Percentiles rank a stretch among this genome's conserved stretches.
Evolutionary conservation across 176 grass and related monocot species (phyloP).

Genomic region (Cenchrus fungigraminus): DNA sequence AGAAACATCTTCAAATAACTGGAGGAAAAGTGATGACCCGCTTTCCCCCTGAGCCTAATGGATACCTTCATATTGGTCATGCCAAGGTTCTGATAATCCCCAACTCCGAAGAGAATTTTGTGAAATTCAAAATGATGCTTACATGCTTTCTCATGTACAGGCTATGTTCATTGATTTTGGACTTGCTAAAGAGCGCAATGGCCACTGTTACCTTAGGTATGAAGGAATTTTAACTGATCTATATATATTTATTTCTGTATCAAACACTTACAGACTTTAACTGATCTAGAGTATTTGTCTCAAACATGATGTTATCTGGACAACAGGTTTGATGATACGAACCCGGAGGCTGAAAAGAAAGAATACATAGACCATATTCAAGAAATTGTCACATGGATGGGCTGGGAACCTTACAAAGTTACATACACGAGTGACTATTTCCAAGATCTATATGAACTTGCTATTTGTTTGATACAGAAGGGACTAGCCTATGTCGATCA

Average conservation of each 20-base stretch:
- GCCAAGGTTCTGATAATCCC: conserved; percentile 72
- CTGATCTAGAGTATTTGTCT: neutral
- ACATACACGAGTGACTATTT: conserved; percentile 79
- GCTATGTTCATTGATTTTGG: conserved; percentile 99
- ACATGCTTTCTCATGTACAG: conserved; percentile 54
- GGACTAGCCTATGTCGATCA: conserved; percentile 27
- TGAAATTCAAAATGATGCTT: conserved; percentile 38
- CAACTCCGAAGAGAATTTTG: conserved; percentile 16
- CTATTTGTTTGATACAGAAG: conserved; percentile 38
- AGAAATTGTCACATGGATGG: conserved; percentile 21
- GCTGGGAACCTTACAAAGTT: conserved; percentile 58
- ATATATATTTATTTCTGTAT: neutral
- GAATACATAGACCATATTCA: conserved; percentile 41
- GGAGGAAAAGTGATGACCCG: conserved; percentile 95
- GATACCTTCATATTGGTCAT: conserved; percentile 97
- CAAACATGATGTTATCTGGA: conserved; percentile 30
- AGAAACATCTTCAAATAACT: conserved; percentile 86
- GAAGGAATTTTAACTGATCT: conserved; percentile 2
- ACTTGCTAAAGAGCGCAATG: conserved; percentile 87
- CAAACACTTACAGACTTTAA: neutral
- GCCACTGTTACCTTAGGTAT: conserved; percentile 91
- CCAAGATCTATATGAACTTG: conserved; percentile 84
- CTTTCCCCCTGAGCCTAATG: conserved; percentile 97
- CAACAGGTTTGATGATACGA: conserved; percentile 94
- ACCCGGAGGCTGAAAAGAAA: conserved; percentile 94